These are phyloP conservation scores for Lactifluus piperatus DNA, from an alignment of 768 basidiomycete species.

Conservation along the genomic window DNA sequence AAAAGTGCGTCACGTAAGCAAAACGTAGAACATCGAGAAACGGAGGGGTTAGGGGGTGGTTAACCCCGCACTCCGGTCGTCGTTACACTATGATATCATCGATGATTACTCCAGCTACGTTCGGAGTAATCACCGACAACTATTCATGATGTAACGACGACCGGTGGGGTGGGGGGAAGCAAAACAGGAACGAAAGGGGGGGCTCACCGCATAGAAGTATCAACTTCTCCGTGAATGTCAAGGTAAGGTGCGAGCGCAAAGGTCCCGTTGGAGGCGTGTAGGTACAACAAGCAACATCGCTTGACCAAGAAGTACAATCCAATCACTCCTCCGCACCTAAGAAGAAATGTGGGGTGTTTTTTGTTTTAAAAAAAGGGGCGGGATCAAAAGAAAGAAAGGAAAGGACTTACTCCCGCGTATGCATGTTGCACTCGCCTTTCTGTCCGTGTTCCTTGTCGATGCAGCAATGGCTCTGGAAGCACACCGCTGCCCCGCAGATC, in stretches of 20 bases:
- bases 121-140: too few relatives aligned
- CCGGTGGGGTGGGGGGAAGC: too few relatives aligned
- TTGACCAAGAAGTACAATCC: slow-evolving; percentile 91
- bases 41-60: neutral
- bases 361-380: too few relatives aligned
- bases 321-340: slow-evolving; percentile 81
- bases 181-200: neutral
- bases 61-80: too few relatives aligned
- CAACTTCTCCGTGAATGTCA: slow-evolving; percentile 90
- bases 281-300: slow-evolving; percentile 80
- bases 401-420: slow-evolving; percentile 60
- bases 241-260: slow-evolving; percentile 86
- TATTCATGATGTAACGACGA: too few relatives aligned
- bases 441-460: slow-evolving; percentile 53
- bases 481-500: slow-evolving; percentile 79
- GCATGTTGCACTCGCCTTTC: slow-evolving; percentile 91
- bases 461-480: slow-evolving; percentile 92
- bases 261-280: slow-evolving; percentile 84
- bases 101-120: too few relatives aligned
- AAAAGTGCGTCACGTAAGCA: slow-evolving; percentile 7
- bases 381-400: neutral
- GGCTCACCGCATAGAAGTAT: slow-evolving; percentile 79
- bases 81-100: too few relatives aligned
- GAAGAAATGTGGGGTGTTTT: too few relatives aligned
- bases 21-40: neutral